Evolutionary conservation across 257 asterid genomes (phyloP).

Genomic region (Eucommia ulmoides): DNA sequence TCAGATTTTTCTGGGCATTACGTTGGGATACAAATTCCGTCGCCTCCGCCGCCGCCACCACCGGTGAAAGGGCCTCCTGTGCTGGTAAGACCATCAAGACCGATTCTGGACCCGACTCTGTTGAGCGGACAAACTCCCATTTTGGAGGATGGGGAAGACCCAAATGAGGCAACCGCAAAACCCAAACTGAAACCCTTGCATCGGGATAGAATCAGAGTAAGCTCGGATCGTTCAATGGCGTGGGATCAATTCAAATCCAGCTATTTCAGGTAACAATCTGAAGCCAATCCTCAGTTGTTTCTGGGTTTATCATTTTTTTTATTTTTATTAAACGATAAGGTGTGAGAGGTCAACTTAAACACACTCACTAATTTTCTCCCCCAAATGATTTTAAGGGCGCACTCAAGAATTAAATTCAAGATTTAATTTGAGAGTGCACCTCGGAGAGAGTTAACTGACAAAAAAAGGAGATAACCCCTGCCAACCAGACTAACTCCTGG

Average conservation of each 20-base stretch:
- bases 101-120: too few species aligned
- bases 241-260: slow-evolving; percentile 95
- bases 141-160: slow-evolving; percentile 15
- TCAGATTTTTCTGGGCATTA: slow-evolving; percentile 25
- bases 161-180: slow-evolving; percentile 44
- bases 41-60: slow-evolving; percentile 45
- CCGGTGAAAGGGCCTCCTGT: slow-evolving; percentile 47
- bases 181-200: slow-evolving; percentile 90
- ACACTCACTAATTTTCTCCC: too few species aligned
- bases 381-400: too few species aligned
- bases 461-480: too few species aligned
- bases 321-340: too few species aligned
- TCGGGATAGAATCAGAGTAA: slow-evolving; percentile 96
- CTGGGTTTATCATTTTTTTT: too few species aligned
- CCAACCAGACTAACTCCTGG: too few species aligned
- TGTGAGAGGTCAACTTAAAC: too few species aligned
- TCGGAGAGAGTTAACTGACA: too few species aligned
- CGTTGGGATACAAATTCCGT: slow-evolving; percentile 7
- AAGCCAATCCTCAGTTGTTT: too few species aligned
- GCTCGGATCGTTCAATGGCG: slow-evolving; percentile 90
- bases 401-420: too few species aligned
- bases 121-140: slow-evolving; percentile 42
- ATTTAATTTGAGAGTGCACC: too few species aligned
- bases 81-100: slow-evolving; percentile 44
- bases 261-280: slow-evolving; percentile 80